Evolutionary conservation across 441 rosid species (phyloP), one percentile per base, ranked within the genome.

Genomic region (Omphalea diandra): DNA sequence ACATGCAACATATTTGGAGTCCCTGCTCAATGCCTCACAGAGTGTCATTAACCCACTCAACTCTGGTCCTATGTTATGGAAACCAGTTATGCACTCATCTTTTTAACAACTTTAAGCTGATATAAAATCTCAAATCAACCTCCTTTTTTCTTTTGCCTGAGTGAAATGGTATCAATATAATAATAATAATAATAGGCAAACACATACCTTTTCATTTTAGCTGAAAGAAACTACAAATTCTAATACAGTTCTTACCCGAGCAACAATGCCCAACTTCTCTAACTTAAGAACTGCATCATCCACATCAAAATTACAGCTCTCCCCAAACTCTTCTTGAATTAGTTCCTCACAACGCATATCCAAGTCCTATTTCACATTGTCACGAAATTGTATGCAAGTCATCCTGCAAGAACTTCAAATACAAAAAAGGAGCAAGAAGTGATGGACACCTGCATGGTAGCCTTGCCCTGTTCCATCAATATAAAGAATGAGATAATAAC

Each of bases 271-370:
- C 73, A 96, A 75, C 81, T 85, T 96, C 86, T 93, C 97, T 57
- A 96, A 79, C 90, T 96, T 96, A 54, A 78, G 77, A 77, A 96
- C 86, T 59, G 99, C 99, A 84, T 93, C 98, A 58, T 90, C 98
- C 77, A 96, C 99, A 61, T 96, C 97, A 79, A 95, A 95, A 79
- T 96, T 89, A 78, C 97, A 91, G 77, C 83, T 81, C 81, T 84
- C 97, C 31, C 79, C 87, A 77, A 96, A 96, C 83, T 90, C 97
- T 69, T 96, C 98, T 66, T 86, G 85, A 47, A 96, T 91, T 70
- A 96, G 84, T 64, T 91, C 97, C 87, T 96, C 98, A 12, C 97
- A 91, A 62, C 88, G 87, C 80, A 85, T 52, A 78, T 96, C 99
- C 83, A 96, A 82, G 84, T 96, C 99, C 99, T 90, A 67, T 68